A percentile compares a stretch with the other conserved stretches of the same genome.
phyloP scores from a whole-genome alignment of 176 grass and related monocot genomes.

The Eleusine indica region DNA sequence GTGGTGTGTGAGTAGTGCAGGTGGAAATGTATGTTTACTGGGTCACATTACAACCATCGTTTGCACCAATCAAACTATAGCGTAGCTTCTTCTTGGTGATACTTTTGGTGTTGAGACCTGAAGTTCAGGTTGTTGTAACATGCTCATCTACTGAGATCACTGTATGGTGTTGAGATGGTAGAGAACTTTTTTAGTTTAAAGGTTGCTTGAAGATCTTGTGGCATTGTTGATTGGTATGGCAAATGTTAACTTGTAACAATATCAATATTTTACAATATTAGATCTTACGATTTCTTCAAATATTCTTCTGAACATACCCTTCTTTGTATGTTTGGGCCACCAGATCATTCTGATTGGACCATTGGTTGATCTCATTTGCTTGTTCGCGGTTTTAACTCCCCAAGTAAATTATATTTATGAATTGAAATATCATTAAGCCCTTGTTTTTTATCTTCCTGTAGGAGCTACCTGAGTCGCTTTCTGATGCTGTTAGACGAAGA shows the following conservation, averaged over 20 bases:
- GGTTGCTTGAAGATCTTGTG: constrained; percentile 3
- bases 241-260: neutral
- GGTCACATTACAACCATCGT: constrained; percentile 2
- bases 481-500: neutral
- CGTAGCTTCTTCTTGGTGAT: constrained; percentile 1
- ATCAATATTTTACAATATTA: neutral
- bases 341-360: neutral
- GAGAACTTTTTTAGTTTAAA: neutral
- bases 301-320: neutral
- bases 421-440: neutral
- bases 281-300: constrained; percentile 7
- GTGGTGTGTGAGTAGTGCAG: neutral
- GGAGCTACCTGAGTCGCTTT: constrained; percentile 41
- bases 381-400: neutral
- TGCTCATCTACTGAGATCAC: neutral
- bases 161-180: neutral
- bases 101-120: neutral
- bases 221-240: neutral
- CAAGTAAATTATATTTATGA: neutral
- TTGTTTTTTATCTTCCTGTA: constrained; percentile 10
- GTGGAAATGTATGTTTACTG: neutral
- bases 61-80: constrained; percentile 12
- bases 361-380: neutral
- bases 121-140: constrained; percentile 8
- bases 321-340: neutral